Evolutionary conservation across 352 stramenopile genomes (phyloP), one percentile per base, ranked within the genome.

Genomic region (Pseudoperonospora humuli): DNA sequence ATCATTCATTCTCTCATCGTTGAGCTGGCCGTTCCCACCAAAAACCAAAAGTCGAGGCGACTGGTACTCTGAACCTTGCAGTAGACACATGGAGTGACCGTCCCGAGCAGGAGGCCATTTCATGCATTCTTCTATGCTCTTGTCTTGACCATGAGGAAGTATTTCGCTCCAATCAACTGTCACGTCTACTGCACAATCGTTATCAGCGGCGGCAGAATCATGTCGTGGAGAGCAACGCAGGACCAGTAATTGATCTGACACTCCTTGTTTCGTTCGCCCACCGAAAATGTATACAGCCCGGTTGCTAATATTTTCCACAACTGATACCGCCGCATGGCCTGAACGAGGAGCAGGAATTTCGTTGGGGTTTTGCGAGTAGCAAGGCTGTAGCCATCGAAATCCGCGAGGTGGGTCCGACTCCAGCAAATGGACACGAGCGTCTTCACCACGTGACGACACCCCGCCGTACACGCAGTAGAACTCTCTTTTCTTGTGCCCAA

Each of bases 1-100:
- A 35, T 91, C 78, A 49, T 84, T 77, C 56, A 79, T 69, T 27
- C 70, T 84, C 10, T 84, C 64, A 3, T 84, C 57, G 13, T 64
- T 83, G n/a, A 65, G 50, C 51, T 87, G 73, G 7, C 70, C 73
- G 53, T 87, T 87, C 13, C 75, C 78, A 43, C 78, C 78, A 34
- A 87, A 86, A 4, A 86, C 27, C 18, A 91, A 27, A 13, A 73
- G 35, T 26, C 54, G 52, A 34, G 46, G n/a, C 29, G 27, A 2
- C 26, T 41, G 18, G 17, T 25, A 21, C 7, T 21, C 15, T 7
- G 39, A 39, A 5, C 26, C 5, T 18, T 43, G 33, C 14, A 73
- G 35, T 5, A 58, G 21, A 33, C 64, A 74, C 58, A 87, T 75
- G 3, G 72, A 74, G 33, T 87, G 75, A 9, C 75, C 75, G 41